Base-by-base conservation (phyloP, 257 asterid genomes). In the Nicotiana knightiana region DNA sequence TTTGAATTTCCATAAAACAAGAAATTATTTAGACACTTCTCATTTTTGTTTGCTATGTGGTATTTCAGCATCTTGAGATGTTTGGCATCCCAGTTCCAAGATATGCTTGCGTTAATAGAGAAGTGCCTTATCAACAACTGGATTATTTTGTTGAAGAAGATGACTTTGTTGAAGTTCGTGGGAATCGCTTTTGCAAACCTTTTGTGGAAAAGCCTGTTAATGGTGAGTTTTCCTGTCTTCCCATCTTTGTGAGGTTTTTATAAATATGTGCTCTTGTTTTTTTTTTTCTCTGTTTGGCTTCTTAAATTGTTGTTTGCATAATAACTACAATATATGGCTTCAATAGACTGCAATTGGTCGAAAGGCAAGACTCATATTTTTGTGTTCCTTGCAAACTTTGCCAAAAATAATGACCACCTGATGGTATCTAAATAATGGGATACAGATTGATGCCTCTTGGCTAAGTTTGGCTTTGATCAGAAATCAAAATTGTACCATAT, bases 121-220 rank as follows among this genome's bases (percentile, higher is more conserved):
- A 96, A 86, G 85, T 15, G 32, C 94, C 97, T 9, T 91, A 90
- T 82, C 97, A 96, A 92, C 95, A 93, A 89, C 89, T 94, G 86
- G 97, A 92, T 82, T 93, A 90, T 87, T 96, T 96, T 88, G 81
- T 86, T n/a, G 99, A 96, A 92, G 98, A 92, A 91, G 99, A 96
- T 77, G 99, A 96, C 88, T 96, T 87, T 89, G 95, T 96, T 81
- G 97, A 96, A 86, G 99, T 96, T 37, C 97, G 86, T 64, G 97
- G 98, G 61, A 85, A 87, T 81, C 89, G 94, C 55, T 96, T 96
- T 86, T 93, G 95, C 94, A 96, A 96, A 84, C 99, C 99, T 59
- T 93, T 96, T 83, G 99, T 96, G 79, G 99, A 96, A 94, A 96
- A 96, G 87, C 99, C 99, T 64, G 88, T 96, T 85, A 83, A 96